A percentile compares a stretch with the other conserved stretches of the same genome.
These are phyloP conservation scores for Aurifilum marmelostoma DNA, from an alignment of 2,329 filamentous ascomycete genomes.

Conservation along the genomic window DNA sequence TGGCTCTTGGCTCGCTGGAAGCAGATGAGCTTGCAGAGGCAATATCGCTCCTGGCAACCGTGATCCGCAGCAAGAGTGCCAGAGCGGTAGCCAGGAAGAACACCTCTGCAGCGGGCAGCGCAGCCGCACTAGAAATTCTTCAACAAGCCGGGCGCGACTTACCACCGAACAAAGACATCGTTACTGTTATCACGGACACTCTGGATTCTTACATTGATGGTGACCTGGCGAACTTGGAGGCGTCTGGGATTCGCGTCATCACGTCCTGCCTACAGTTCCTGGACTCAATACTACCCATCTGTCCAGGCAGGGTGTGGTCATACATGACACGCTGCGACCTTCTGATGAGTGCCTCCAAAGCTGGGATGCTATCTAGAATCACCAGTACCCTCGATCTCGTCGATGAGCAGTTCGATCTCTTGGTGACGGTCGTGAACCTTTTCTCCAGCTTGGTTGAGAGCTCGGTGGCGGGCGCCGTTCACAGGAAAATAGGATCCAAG, in stretches of 20 bases:
- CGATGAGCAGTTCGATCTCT: conserved; percentile 74
- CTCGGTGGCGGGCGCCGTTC: conserved; percentile 69
- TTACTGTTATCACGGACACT: conserved; percentile 80
- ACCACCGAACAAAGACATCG: conserved; percentile 69
- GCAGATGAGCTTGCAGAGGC: conserved; percentile 71
- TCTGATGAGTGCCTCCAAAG: conserved; percentile 74
- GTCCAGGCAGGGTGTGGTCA: conserved; percentile 87
- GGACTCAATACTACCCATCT: conserved; percentile 70
- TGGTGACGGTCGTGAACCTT: conserved; percentile 72
- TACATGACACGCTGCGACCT: conserved; percentile 82
- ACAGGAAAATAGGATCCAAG: conserved; percentile 62
- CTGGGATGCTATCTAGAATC: conserved; percentile 76
- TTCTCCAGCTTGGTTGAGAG: conserved; percentile 79
- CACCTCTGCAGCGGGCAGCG: conserved; percentile 26
- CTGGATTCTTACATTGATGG: conserved; percentile 73
- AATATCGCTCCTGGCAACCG: conserved; percentile 71
- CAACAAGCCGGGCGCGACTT: conserved; percentile 61
- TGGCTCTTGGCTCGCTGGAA: conserved; percentile 57
- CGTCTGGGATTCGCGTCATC: conserved; percentile 67
- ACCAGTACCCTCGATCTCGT: conserved; percentile 83
- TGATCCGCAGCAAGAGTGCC: conserved; percentile 60
- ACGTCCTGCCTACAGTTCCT: conserved; percentile 79
- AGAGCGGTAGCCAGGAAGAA: conserved; percentile 36
- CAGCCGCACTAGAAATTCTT: conserved; percentile 53
- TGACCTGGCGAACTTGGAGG: conserved; percentile 59